Evolutionary conservation across 2,329 filamentous ascomycete species (phyloP).

Genomic region (Pezicula carpinea): DNA sequence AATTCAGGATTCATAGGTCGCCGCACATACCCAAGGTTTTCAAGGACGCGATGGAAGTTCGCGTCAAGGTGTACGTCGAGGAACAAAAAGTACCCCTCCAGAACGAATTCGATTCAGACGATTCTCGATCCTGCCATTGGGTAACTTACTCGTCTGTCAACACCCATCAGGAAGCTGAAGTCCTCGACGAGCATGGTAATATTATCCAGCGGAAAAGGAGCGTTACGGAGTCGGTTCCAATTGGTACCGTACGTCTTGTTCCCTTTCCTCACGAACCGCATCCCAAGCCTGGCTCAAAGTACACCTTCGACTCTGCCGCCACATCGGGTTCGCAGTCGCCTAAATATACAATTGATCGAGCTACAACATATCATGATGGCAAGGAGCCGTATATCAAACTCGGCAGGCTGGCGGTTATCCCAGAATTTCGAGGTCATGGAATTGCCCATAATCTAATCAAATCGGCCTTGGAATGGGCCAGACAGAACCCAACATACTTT

Average conservation of each 20-base stretch:
- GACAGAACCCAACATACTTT: constrained; percentile 52
- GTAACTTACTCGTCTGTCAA: constrained; percentile 71
- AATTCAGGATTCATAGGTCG: no score
- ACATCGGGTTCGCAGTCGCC: constrained; percentile 1
- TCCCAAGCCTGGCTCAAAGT: constrained; percentile 37
- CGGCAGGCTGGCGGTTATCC: constrained; percentile 68
- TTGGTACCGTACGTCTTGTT: constrained; percentile 75
- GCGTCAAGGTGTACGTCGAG: constrained; percentile 51
- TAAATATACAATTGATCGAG: constrained; percentile 17
- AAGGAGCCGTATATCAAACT: constrained; percentile 78
- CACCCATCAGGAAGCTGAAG: constrained; percentile 37
- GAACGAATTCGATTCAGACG: constrained; percentile 77
- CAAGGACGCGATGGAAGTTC: constrained; percentile 55
- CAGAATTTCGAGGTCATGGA: constrained; percentile 59
- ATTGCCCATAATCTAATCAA: constrained; percentile 64
- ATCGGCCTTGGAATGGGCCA: constrained; percentile 64
- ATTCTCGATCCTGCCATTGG: constrained; percentile 78
- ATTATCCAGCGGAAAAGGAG: constrained; percentile 39
- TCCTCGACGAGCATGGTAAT: constrained; percentile 38
- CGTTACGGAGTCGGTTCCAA: constrained; percentile 44
- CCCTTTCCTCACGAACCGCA: constrained; percentile 72
- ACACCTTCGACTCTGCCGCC: constrained; percentile 7
- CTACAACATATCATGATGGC: constrained; percentile 51
- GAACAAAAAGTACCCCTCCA: constrained; percentile 56
- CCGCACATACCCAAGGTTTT: constrained; percentile 45